Evolutionary conservation across 2,329 filamentous ascomycete genomes (phyloP).

Genomic region (Paraphaeosphaeria minitans): DNA sequence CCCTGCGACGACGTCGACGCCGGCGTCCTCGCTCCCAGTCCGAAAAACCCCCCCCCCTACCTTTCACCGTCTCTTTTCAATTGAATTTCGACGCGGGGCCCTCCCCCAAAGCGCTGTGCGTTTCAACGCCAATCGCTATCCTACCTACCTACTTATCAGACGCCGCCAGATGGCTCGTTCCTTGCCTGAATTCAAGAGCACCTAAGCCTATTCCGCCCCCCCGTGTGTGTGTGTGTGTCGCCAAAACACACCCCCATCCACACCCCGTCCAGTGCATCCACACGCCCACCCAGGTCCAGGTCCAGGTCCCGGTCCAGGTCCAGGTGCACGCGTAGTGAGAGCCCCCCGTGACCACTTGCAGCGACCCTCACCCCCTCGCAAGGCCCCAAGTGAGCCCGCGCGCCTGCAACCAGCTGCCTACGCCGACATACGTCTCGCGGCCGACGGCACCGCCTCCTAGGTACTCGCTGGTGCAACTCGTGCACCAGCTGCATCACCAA

Average conservation of each 20-base stretch:
- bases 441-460: conserved; percentile 2
- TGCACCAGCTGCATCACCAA: conserved; percentile 1
- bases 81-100: conserved; percentile 21
- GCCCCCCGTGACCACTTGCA: conserved; percentile 28
- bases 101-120: conserved; percentile 22
- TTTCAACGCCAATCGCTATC: conserved; percentile 33
- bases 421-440: conserved; percentile 9
- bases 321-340: conserved; percentile 15
- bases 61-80: conserved; percentile 18
- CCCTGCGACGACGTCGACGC: background rate
- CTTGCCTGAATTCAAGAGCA: conserved; percentile 24
- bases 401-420: conserved; percentile 2
- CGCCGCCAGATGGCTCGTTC: conserved; percentile 20
- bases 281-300: conserved; percentile 15
- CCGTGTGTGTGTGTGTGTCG: conserved; percentile 12
- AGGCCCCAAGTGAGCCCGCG: background rate
- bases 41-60: conserved; percentile 23
- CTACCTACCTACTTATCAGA: too few species aligned
- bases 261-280: too few species aligned
- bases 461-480: conserved; percentile 6
- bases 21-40: conserved; percentile 5
- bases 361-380: conserved; percentile 6
- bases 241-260: conserved; percentile 23
- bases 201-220: conserved; percentile 17
- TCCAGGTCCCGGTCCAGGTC: too few species aligned